Evolutionary conservation across 441 rosid species (phyloP).

Genomic region (Rhodomyrtus psidioides): DNA sequence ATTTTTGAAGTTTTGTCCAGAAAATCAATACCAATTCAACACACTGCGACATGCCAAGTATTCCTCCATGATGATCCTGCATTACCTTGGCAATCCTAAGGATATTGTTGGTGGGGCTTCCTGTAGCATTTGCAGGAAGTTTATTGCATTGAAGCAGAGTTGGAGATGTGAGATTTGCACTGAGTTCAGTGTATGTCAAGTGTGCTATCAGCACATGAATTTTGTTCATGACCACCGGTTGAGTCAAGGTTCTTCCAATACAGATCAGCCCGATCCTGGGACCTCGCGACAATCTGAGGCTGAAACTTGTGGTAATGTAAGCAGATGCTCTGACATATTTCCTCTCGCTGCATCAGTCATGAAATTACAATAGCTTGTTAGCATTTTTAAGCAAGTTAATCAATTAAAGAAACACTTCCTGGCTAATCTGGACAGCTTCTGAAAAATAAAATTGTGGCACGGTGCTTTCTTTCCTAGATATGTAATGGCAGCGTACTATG

Average conservation of each 20-base stretch:
- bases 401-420: neutral
- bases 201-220: slow-evolving; percentile 25
- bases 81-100: slow-evolving; percentile 36
- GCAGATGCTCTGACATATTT: neutral
- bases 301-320: neutral
- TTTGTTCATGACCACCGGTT: slow-evolving; percentile 21
- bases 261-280: neutral
- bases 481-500: neutral
- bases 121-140: slow-evolving; percentile 37
- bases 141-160: slow-evolving; percentile 17
- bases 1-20: slow-evolving; percentile 52
- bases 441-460: neutral
- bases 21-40: slow-evolving; percentile 51
- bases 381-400: neutral
- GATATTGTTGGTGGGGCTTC: neutral
- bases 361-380: neutral
- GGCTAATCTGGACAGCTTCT: neutral
- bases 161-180: slow-evolving; percentile 33
- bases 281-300: neutral
- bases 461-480: neutral
- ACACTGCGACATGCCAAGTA: slow-evolving; percentile 65
- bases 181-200: slow-evolving; percentile 22
- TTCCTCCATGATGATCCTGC: slow-evolving; percentile 78
- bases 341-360: neutral
- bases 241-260: slow-evolving; percentile 5